Percentiles rank a stretch among this genome's conserved stretches.
phyloP scores from a whole-genome alignment of 1,284 basidiomycete species.

The Ceratorhiza oryzae-sativae region DNA sequence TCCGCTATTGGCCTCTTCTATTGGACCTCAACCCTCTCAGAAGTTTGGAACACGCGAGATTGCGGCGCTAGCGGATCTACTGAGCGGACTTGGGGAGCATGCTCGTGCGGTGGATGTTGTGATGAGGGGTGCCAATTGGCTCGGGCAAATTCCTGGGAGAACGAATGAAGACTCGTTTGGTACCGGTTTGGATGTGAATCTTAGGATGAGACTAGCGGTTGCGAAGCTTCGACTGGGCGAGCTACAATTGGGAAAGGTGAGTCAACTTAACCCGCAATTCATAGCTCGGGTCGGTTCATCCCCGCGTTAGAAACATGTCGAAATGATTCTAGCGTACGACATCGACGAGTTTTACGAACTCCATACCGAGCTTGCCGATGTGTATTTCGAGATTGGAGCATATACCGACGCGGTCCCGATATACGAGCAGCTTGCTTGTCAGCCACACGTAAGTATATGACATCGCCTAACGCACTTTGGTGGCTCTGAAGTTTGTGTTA shows the following conservation, averaged over 20 bases:
- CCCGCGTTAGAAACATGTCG: slow-evolving; percentile 73
- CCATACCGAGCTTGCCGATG: slow-evolving; percentile 84
- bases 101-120: slow-evolving; percentile 70
- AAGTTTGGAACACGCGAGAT: slow-evolving; percentile 53
- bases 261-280: slow-evolving; percentile 44
- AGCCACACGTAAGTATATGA: slow-evolving; percentile 62
- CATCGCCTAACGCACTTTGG: too few species aligned
- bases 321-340: slow-evolving; percentile 73
- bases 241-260: slow-evolving; percentile 80
- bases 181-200: slow-evolving; percentile 72
- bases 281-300: background rate
- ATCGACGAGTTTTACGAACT: slow-evolving; percentile 76
- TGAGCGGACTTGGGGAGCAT: slow-evolving; percentile 74
- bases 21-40: slow-evolving; percentile 21
- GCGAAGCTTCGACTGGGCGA: slow-evolving; percentile 84
- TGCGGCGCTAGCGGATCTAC: slow-evolving; percentile 82
- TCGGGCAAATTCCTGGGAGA: slow-evolving; percentile 79
- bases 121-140: slow-evolving; percentile 89
- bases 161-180: slow-evolving; percentile 59
- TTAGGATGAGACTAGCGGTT: slow-evolving; percentile 86
- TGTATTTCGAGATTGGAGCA: slow-evolving; percentile 76
- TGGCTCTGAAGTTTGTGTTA: too few species aligned
- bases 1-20: slow-evolving; percentile 1
- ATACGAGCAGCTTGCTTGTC: slow-evolving; percentile 75
- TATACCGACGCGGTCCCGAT: slow-evolving; percentile 79